Percentiles rank a stretch among this genome's conserved stretches.
Evolutionary conservation across 805 yeast species (phyloP).

Genomic region (Kurtzmaniella fragi): DNA sequence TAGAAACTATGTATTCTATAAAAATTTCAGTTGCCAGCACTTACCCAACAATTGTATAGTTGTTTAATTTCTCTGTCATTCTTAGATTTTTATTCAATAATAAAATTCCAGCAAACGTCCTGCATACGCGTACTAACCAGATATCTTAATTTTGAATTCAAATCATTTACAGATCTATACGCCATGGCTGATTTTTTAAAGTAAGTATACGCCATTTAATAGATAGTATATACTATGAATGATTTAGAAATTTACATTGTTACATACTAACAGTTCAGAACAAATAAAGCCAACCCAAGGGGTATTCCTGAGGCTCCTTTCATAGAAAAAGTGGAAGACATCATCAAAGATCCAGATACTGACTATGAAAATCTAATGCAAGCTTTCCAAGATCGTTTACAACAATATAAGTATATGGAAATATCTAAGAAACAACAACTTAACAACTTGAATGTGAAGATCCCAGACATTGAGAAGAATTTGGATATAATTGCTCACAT

Average conservation of each 20-base stretch:
- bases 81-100: too few species aligned
- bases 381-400: constrained; percentile 80
- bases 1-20: too few species aligned
- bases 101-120: too few species aligned
- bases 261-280: constrained; percentile 26
- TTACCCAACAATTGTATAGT: too few species aligned
- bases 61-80: too few species aligned
- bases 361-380: constrained; percentile 69
- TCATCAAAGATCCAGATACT: constrained; percentile 54
- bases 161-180: background rate
- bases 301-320: constrained; percentile 98
- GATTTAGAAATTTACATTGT: background rate
- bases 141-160: too few species aligned
- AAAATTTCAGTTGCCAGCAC: too few species aligned
- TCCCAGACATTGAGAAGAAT: constrained; percentile 92
- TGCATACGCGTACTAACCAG: too few species aligned
- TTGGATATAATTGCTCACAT: constrained; percentile 65
- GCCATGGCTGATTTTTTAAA: constrained; percentile 27
- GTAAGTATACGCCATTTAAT: constrained; percentile 15
- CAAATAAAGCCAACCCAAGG: constrained; percentile 71
- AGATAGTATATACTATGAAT: background rate
- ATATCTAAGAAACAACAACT: constrained; percentile 45
- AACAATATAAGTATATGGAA: constrained; percentile 89
- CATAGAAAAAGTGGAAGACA: constrained; percentile 74
- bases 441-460: constrained; percentile 55